Base-by-base conservation (phyloP, 2,329 filamentous ascomycete genomes). In the Fusarium pininemorale region DNA sequence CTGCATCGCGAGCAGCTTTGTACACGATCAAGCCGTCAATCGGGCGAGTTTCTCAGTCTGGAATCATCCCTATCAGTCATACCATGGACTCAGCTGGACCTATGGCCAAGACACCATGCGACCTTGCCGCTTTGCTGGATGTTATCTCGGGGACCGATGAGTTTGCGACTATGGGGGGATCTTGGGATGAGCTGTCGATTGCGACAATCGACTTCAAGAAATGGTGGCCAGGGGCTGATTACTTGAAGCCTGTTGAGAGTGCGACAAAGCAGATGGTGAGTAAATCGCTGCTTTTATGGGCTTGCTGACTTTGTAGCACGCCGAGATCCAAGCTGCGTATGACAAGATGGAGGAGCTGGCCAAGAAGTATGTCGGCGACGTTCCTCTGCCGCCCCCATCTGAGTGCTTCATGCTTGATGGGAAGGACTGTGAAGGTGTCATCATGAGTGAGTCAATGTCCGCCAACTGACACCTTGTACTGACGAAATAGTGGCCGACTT, bases 21-120 rank as follows among this genome's bases (percentile, higher is more conserved):
- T 82, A 79, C 55, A 74, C 76, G 6, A 45, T 82, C 35, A 82
- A 80, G 47, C 75, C 77, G 3, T 75, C 72, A 5, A 44, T 70
- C 7, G 72, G 72, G n/a, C 75, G 48, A 1, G 28, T 51, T 14
- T 28, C 30, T 3, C 18, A 41, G 11, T 30, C 26, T 30, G 54
- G 54, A 9, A 44, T 41, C 28, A 42, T 56, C 1, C 37, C 54
- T 0, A 41, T 41, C 37, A 41, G 54, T 2, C 24, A 41, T n/a
- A 41, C 15, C 12, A 41, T 56, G 35, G 54, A 56, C 28, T 41
- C 35, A 2, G 54, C 54, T n/a, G 54, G 54, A 14, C 54, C 54
- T 0, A 56, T 56, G 35, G 38, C 54, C 26, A 56, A 56, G 20
- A 30, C 54, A 4, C 35, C 37, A 2, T 5, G 3, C 8, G 54